Evolutionary conservation across 176 grass and related monocot species (phyloP), one percentile per base, ranked within the genome.

Genomic region (Triticum dicoccoides): DNA sequence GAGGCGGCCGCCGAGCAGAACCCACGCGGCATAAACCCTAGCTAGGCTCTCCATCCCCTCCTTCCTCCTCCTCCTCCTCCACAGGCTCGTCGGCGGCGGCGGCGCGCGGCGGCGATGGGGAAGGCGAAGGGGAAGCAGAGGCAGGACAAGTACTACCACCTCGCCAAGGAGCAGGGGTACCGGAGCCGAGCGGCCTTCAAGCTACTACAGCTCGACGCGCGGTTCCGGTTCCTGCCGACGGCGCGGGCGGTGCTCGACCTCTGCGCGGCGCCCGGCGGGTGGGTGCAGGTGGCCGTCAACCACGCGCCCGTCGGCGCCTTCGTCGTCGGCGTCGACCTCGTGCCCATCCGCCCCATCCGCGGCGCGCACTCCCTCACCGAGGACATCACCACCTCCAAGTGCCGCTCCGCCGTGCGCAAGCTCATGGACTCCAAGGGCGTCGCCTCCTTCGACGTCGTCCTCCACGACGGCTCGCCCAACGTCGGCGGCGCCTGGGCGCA

Each of bases 401-500:
- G 97, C 84, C 93, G 94, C 42, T 80, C 94, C 32, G 89, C 90
- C 9, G 88, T 99, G 33, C 89, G 86, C 82, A 90, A 92, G 80
- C 87, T 94, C 9, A 91, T 99, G 90, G 90, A 96, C 17, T n/a
- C 89, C 74, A 92, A 94, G 41, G 94, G 89, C 9, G 88, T 86
- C 5, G 30, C 90, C 12, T 80, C 90, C 23, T 99, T 99, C 44
- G 92, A 99, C 56, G 90, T 96, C 10, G 91, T 99, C 38, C 85
- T 99, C 38, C 97, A 99, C 83, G 97, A 99, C 29, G 97, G 94
- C 2, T 99, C 97, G 10, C 97, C 97, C 24, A 99, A 99, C 76
- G 90, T 99, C 17, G 97, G 97, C 2, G 97, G 94, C 2, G 92
- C 92, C 39, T 99, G 97, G 94, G 74, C 97, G 33, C 92, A 96